phyloP scores from a whole-genome alignment of 495 filamentous ascomycete genomes.

The Physcia stellaris region DNA sequence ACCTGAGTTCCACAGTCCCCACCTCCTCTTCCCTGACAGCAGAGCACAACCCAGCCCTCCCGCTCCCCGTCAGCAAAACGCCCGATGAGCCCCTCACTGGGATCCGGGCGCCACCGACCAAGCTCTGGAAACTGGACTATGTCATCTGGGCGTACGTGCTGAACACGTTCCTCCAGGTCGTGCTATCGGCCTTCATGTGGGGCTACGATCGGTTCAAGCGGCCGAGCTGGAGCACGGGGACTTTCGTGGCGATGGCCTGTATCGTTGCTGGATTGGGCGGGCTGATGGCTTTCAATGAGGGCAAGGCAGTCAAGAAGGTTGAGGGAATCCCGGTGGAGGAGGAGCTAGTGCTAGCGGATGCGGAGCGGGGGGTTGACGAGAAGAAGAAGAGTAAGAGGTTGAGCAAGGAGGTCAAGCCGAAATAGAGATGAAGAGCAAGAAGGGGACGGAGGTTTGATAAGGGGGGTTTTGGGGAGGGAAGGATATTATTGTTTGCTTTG shows the following conservation, averaged over 20 bases:
- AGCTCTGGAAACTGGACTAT: slow-evolving; percentile 65
- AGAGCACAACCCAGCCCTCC: slow-evolving; percentile 30
- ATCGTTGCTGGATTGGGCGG: slow-evolving; percentile 57
- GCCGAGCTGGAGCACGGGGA: slow-evolving; percentile 60
- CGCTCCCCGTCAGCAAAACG: slow-evolving; percentile 40
- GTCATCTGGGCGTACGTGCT: slow-evolving; percentile 59
- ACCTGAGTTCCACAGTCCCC: background rate
- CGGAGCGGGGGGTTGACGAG: slow-evolving; percentile 12
- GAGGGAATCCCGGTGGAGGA: slow-evolving; percentile 14
- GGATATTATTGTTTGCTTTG: too few species aligned
- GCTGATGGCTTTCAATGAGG: slow-evolving; percentile 50
- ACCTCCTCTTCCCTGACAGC: too few species aligned
- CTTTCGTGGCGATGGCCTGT: slow-evolving; percentile 58
- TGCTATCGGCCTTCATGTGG: slow-evolving; percentile 70
- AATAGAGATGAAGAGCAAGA: too few species aligned
- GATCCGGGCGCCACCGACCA: slow-evolving; percentile 47
- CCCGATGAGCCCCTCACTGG: slow-evolving; percentile 48
- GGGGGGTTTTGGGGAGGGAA: too few species aligned
- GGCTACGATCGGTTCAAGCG: slow-evolving; percentile 53
- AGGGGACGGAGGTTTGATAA: too few species aligned
- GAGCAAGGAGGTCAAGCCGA: background rate
- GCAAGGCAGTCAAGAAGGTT: slow-evolving; percentile 14
- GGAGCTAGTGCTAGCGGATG: slow-evolving; percentile 12
- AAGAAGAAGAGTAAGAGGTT: slow-evolving; percentile 6
- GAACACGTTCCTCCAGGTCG: slow-evolving; percentile 64